Evolutionary conservation across 2,329 filamentous ascomycete species (phyloP), one percentile per base, ranked within the genome.

Genomic region (Balansia obtecta): DNA sequence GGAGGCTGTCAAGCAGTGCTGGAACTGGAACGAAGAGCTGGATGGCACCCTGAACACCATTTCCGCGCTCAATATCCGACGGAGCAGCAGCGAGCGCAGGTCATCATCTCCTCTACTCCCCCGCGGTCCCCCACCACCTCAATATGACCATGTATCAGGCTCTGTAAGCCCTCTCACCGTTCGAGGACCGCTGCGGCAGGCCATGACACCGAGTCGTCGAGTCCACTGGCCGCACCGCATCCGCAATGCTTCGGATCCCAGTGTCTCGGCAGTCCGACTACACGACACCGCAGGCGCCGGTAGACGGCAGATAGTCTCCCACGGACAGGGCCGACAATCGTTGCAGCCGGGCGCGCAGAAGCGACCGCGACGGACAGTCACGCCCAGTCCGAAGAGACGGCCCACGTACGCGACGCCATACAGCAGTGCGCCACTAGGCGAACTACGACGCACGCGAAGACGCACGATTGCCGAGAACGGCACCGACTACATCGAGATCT

Each of bases 321-420:
- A 71, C 46, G 68, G 63, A 2, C 61, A 65, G 30, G 64, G 58
- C 37, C 60, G 64, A 13, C 61, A 61, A 12, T 56, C 63, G 2
- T 66, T 61, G 13, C 61, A 63, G 33, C 56, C 62, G 12, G 65
- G 65, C 37, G 56, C 68, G 37, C 65, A 65, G 49, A 71, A 80
- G 55, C 68, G 77, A 46, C 75, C 79, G 0, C 71, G 77, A 27
- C 76, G 72, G 69, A 81, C 74, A 51, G 67, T 66, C 32, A 77
- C 66, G 50, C 73, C 66, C 45, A 77, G 66, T 58, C 68, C 71
- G 64, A 13, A 71, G 70, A 12, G 80, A 0, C 84, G 83, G 0
- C 81, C 81, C 55, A 82, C 80, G n/a, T 89, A 89, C 59, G 83
- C 84, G 2, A 90, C 86, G 0, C 86, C 86, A 0, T 74, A 83